Evolutionary conservation across 106 monocot species (phyloP).

Genomic region (Phalaenopsis equestris): DNA sequence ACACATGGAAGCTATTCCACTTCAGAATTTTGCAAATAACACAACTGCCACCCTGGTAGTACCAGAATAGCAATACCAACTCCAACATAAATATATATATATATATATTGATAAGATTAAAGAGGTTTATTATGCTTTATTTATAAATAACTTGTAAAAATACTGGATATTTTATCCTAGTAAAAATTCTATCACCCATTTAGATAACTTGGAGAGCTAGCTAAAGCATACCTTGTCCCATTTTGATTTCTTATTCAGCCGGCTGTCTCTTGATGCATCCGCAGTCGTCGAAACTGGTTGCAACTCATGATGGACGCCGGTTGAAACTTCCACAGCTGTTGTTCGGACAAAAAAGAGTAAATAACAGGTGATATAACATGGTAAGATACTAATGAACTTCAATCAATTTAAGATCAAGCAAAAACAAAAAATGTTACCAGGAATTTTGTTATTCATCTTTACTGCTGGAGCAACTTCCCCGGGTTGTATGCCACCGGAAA

Average conservation of each 20-base stretch:
- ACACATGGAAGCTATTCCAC: too few species aligned
- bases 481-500: constrained; percentile 59
- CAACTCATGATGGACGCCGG: constrained; percentile 17
- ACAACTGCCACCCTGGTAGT: too few species aligned
- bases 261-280: constrained; percentile 44
- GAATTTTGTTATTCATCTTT: constrained; percentile 34
- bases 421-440: constrained; percentile 26
- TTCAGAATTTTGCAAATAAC: too few species aligned
- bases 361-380: neutral
- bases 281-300: constrained; percentile 14
- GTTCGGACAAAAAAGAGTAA: neutral
- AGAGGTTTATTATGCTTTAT: too few species aligned
- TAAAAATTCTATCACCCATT: neutral
- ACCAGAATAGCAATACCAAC: too few species aligned
- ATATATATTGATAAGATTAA: too few species aligned
- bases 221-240: constrained; percentile 78
- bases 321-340: constrained; percentile 16
- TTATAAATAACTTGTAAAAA: too few species aligned
- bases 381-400: neutral
- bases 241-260: constrained; percentile 77
- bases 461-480: constrained; percentile 22
- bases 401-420: neutral
- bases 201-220: neutral
- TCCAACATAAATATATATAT: too few species aligned
- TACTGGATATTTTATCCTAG: neutral